phyloP scores from a whole-genome alignment of 257 asterid species.

The Solanum arcanum region DNA sequence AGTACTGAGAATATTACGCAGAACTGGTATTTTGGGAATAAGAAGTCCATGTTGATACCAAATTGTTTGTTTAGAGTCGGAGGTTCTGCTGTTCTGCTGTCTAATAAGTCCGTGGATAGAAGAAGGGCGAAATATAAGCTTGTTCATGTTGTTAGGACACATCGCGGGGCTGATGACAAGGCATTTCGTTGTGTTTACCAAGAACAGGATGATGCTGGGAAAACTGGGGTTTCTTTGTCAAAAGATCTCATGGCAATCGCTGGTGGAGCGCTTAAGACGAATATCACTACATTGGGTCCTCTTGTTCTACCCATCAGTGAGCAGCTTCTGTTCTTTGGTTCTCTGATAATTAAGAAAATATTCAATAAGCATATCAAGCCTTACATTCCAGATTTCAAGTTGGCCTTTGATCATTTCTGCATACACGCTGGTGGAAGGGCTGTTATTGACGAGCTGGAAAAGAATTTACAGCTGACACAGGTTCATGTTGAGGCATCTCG shows the following conservation, averaged over 20 bases:
- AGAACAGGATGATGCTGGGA: constrained; percentile 51
- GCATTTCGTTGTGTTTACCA: constrained; percentile 63
- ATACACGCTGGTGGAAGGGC: constrained; percentile 83
- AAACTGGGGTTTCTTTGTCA: constrained; percentile 56
- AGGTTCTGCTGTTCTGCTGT: constrained; percentile 50
- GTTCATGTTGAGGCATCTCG: constrained; percentile 69
- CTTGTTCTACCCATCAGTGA: constrained; percentile 71
- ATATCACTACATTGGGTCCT: constrained; percentile 68
- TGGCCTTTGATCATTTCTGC: constrained; percentile 82
- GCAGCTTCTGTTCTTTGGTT: constrained; percentile 55
- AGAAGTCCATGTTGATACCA: constrained; percentile 68
- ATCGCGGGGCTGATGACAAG: constrained; percentile 67
- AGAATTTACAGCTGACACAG: constrained; percentile 57
- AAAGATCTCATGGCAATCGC: constrained; percentile 83
- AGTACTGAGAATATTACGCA: constrained; percentile 69
- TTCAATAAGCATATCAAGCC: constrained; percentile 55
- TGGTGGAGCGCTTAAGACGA: constrained; percentile 66
- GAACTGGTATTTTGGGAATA: constrained; percentile 72
- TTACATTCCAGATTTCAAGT: constrained; percentile 62
- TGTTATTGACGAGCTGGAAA: constrained; percentile 75
- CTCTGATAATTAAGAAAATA: constrained; percentile 44
- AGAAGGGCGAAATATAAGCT: constrained; percentile 63
- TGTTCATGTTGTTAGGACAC: constrained; percentile 67
- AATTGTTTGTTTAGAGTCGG: constrained; percentile 75
- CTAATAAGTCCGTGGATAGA: constrained; percentile 41